Percentiles rank a stretch among this genome's conserved stretches.
These are phyloP conservation scores for Hypocreales sp. DNA, from an alignment of 2,329 filamentous ascomycete species.

Conservation along the genomic window DNA sequence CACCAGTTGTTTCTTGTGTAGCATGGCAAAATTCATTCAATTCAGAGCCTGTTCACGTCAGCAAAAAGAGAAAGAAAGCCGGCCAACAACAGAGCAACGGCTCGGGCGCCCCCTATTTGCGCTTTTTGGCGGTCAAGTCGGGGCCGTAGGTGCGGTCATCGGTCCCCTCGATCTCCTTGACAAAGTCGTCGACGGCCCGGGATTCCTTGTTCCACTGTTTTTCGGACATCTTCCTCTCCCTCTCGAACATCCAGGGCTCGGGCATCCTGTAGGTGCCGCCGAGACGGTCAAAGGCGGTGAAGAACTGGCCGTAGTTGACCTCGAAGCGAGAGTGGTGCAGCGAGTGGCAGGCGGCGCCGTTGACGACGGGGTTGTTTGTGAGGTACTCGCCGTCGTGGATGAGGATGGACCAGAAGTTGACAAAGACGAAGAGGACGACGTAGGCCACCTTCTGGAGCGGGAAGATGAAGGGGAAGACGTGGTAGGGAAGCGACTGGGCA, in stretches of 20 bases:
- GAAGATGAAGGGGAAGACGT: slow-evolving; percentile 84
- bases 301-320: slow-evolving; percentile 85
- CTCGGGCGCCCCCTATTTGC: slow-evolving; percentile 1
- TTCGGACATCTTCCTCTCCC: slow-evolving; percentile 72
- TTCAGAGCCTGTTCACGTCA: too few species aligned
- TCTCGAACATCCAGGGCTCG: slow-evolving; percentile 70
- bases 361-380: slow-evolving; percentile 78
- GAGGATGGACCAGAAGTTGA: slow-evolving; percentile 95
- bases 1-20: too few species aligned
- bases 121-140: slow-evolving; percentile 20
- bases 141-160: slow-evolving; percentile 32
- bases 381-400: slow-evolving; percentile 95
- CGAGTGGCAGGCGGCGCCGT: slow-evolving; percentile 81
- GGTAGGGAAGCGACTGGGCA: slow-evolving; percentile 78
- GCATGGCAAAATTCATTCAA: too few species aligned
- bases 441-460: slow-evolving; percentile 86
- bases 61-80: too few species aligned
- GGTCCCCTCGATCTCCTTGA: slow-evolving; percentile 52
- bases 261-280: slow-evolving; percentile 78
- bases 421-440: slow-evolving; percentile 72
- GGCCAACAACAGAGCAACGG: too few species aligned
- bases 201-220: slow-evolving; percentile 66
- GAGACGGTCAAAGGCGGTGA: slow-evolving; percentile 78
- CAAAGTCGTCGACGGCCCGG: slow-evolving; percentile 59
- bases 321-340: slow-evolving; percentile 48